A percentile compares a stretch with the other conserved stretches of the same genome.
Conservation (phyloP, 2,329 filamentous ascomycete genomes). For the Blumeriella jaapii region DNA sequence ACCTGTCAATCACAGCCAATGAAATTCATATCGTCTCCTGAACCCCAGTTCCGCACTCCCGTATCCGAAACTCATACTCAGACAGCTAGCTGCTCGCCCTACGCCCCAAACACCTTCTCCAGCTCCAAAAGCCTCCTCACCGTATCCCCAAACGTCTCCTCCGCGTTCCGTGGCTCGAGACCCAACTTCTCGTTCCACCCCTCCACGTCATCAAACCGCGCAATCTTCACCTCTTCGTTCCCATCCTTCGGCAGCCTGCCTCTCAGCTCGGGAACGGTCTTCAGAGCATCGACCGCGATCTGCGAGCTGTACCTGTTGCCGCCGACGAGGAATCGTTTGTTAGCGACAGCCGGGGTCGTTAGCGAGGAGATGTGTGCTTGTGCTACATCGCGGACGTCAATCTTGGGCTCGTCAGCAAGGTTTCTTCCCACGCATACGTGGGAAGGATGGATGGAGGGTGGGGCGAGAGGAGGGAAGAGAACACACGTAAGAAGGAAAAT, state of each 20-base stretch:
- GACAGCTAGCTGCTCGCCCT: too few relatives aligned
- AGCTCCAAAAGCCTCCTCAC: constrained; percentile 21
- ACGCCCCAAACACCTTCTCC: constrained; percentile 10
- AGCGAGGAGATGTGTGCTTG: constrained; percentile 22
- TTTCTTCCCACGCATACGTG: too few relatives aligned
- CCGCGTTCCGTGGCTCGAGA: constrained; percentile 11
- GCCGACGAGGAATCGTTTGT: constrained; percentile 17
- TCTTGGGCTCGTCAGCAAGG: constrained; percentile 8
- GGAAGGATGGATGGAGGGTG: too few relatives aligned
- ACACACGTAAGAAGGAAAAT: constrained; percentile 16
- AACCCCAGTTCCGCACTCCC: too few relatives aligned
- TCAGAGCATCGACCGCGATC: constrained; percentile 19
- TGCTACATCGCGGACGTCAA: constrained; percentile 25
- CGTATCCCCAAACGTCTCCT: constrained; percentile 21
- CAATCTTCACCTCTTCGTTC: constrained; percentile 16
- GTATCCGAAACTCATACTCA: too few relatives aligned
- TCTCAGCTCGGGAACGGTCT: constrained; percentile 18
- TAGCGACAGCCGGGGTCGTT: constrained; percentile 16
- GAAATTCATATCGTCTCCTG: too few relatives aligned
- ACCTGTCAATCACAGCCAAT: too few relatives aligned
- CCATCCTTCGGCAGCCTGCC: constrained; percentile 22
- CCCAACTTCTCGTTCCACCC: constrained; percentile 17
- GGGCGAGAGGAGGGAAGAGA: neutral
- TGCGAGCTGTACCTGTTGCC: constrained; percentile 12
- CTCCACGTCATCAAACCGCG: constrained; percentile 13